phyloP scores from a whole-genome alignment of 805 yeast genomes.

The Cyberlindnera mississippiensis region DNA sequence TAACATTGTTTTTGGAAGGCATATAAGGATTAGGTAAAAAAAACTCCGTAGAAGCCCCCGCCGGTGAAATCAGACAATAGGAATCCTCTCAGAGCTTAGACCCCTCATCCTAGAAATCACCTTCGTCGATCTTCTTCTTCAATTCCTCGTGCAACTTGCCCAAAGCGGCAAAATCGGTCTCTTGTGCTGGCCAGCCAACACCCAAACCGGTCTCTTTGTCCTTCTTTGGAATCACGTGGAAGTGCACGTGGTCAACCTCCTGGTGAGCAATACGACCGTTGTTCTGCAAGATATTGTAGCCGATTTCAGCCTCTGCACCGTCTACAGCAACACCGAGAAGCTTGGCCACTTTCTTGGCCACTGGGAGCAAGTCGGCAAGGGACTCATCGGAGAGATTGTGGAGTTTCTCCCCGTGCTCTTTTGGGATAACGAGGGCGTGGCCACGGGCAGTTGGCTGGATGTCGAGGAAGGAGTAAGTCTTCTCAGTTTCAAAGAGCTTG shows the following conservation, averaged over 20 bases:
- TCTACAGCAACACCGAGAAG: conserved; percentile 63
- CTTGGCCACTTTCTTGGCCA: conserved; percentile 79
- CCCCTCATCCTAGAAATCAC: conserved; percentile 5
- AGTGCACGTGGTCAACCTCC: conserved; percentile 92
- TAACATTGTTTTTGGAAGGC: no score
- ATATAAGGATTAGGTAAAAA: no score
- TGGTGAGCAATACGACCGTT: conserved; percentile 96
- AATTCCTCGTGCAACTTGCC: conserved; percentile 64
- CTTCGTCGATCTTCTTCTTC: conserved; percentile 36
- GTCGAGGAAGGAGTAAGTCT: conserved; percentile 80
- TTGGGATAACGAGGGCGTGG: conserved; percentile 87
- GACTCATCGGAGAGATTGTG: conserved; percentile 93
- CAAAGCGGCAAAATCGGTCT: conserved; percentile 69
- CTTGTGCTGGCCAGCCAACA: conserved; percentile 94
- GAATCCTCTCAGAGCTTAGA: conserved; percentile 1
- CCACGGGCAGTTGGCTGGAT: conserved; percentile 91
- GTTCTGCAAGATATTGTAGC: conserved; percentile 88
- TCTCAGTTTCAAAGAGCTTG: conserved; percentile 83
- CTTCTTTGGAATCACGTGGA: conserved; percentile 91
- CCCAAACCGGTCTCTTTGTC: conserved; percentile 68
- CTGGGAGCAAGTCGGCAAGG: conserved; percentile 79
- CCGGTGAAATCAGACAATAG: no score
- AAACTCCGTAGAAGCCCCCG: no score
- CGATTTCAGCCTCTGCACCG: conserved; percentile 55
- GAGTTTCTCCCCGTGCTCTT: conserved; percentile 87